Percentiles rank a stretch among this genome's conserved stretches.
phyloP scores from a whole-genome alignment of 768 basidiomycete genomes.

The Atractiella rhizophila region DNA sequence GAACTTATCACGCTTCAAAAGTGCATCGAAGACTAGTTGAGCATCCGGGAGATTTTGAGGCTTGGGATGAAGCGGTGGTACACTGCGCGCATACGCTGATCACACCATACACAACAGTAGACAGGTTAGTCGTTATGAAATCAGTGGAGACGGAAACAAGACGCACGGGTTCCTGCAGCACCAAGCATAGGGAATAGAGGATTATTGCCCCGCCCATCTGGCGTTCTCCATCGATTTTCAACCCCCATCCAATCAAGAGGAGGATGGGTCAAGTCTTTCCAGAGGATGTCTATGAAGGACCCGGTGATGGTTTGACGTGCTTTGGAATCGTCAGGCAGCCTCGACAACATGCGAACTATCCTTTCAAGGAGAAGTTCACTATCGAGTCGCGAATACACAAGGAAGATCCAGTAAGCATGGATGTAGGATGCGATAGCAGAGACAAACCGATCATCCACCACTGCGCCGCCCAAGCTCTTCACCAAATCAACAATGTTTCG shows the following conservation, averaged over 20 bases:
- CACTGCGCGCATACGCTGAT: conserved; percentile 8
- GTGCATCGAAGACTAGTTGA: conserved; percentile 40
- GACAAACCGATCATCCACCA: too few relatives aligned
- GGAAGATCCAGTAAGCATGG: too few relatives aligned
- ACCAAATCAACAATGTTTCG: too few relatives aligned
- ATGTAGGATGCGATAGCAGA: too few relatives aligned
- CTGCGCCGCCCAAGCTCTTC: too few relatives aligned
- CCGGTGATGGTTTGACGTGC: background rate
- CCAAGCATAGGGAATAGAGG: conserved; percentile 43
- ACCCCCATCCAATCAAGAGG: conserved; percentile 34
- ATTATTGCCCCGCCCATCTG: conserved; percentile 60
- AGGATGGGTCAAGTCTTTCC: conserved; percentile 52
- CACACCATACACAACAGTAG: background rate
- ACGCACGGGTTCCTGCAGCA: conserved; percentile 35
- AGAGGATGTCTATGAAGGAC: conserved; percentile 1
- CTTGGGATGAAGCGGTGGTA: conserved; percentile 1
- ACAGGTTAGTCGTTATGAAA: background rate
- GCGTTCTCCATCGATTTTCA: conserved; percentile 28
- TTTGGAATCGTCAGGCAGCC: too few relatives aligned
- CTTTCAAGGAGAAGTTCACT: too few relatives aligned
- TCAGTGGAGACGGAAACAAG: background rate
- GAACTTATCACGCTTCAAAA: conserved; percentile 42
- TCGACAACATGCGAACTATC: too few relatives aligned
- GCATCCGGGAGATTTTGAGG: conserved; percentile 29
- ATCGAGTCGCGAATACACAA: too few relatives aligned